Base-by-base conservation (phyloP, 257 asterid genomes). In the Schizonepeta tenuifolia region DNA sequence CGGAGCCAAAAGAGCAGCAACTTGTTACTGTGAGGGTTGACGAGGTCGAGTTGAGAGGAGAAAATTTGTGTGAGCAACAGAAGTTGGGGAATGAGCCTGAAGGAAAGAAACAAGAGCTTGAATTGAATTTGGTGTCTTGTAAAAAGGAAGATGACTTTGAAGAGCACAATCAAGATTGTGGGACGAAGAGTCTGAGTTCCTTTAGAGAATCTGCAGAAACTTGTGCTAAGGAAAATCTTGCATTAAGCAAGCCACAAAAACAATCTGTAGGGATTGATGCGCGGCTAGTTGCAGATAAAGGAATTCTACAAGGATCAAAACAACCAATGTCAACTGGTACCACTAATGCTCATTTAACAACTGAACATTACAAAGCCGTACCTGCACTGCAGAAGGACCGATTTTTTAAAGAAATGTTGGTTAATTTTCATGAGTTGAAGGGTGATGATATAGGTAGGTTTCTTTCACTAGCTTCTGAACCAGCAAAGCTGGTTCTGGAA, bases 401-500 rank as follows among this genome's bases (percentile, higher is more conserved):
- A 49, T 57, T 40, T 76, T 81, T 31, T 31, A 31, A 31, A 12
- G 81, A 62, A 31, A 38, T 65, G 60, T 26, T 76, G 12, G 38
- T 83, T 33, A 78, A 71, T 31, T 76, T 56, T 54, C 65, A 41
- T 9, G 74, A 72, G 75, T 56, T 69, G 76, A 44, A 75, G 73
- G 74, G 43, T 31, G 65, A 33, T 57, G 85, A 82, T 43, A 76
- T 85, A 14, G 72, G 18, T 26, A 75, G 63, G 55, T 75, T 77
- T 58, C 85, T 88, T 56, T 70, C 35, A 20, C 59, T 26, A 20
- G 80, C 86, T 3, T 67, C 70, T 57, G 90, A 84, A 71, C 86
- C 93, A n/a, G 89, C 81, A 57, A 77, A 69, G 73, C 55, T 83
- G 41, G 89, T 83, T 67, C 72, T 85, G 13, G 85, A 80, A 41